Evolutionary conservation across 2,329 filamentous ascomycete genomes (phyloP), one percentile per base, ranked within the genome.

Genomic region (Xylaria arbuscula): DNA sequence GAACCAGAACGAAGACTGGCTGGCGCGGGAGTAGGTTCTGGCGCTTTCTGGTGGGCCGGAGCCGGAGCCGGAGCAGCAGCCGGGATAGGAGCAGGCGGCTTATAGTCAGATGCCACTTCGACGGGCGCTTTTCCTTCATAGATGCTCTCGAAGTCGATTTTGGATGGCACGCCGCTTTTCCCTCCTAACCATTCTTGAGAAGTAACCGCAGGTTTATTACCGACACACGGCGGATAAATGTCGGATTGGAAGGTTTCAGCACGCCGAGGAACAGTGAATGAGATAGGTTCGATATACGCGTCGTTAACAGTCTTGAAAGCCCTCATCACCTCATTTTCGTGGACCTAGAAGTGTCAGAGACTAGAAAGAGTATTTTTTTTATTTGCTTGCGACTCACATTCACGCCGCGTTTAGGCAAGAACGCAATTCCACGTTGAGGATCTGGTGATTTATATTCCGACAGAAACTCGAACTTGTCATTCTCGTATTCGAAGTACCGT

Each of bases 251-350:
- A 98, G 60, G 92, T 93, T 81, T 98, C 94, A 64, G 96, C 93
- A 71, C 96, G 90, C 71, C 96, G 90, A 57, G 96, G 96, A 1
- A 98, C 96, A 63, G 97, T 97, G 83, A 99, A 99, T 1, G 96
- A 97, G 77, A 99, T 92, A 48, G 96, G 96, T 82, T 99, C 96
- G 75, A 99, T 93, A 83, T 97, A 97, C 55, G 84, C 81, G 79
- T 99, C 96, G 81, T 94, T 97, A 80, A 98, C 93, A 0, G 96
- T 98, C 88, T 99, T 99, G 89, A 93, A 99, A 51, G 92, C 94
- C 74, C 94, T 91, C 86, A 97, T 94, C 62, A 98, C 88, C 80
- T 99, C 96, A 79, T 98, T 98, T 73, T 98, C 96, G 81, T 98
- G 94, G 57, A 97, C 87, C 89, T 92, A 13, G 45, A 8, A 24